Evolutionary conservation across 176 grass and related monocot species (phyloP).

Genomic region (Musa beccarii): DNA sequence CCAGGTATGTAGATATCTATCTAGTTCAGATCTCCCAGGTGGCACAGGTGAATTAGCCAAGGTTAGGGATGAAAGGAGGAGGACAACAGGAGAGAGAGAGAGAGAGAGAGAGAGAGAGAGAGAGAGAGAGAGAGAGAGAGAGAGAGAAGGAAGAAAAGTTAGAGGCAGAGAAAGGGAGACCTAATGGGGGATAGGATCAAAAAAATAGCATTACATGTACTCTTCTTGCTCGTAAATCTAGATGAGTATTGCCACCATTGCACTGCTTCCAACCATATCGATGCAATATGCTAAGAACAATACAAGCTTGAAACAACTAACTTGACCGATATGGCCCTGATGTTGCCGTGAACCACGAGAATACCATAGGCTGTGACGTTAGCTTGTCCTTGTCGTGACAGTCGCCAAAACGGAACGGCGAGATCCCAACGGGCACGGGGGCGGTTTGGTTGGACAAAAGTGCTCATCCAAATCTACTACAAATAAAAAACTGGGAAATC

Average conservation of each 20-base stretch:
- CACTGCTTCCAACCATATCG: not conserved
- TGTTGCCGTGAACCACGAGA: not conserved
- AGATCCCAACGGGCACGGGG: no score
- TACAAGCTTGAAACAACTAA: not conserved
- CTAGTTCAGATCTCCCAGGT: not conserved
- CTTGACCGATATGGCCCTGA: not conserved
- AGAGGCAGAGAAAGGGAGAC: constrained; percentile 7
- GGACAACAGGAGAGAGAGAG: constrained; percentile 14
- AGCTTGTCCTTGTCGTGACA: not conserved
- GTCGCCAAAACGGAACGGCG: not conserved
- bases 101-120: constrained; percentile 11
- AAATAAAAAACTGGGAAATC: no score
- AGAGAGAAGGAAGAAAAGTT: constrained; percentile 29
- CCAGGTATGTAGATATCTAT: no score
- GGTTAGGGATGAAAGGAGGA: constrained; percentile 12
- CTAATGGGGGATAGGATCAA: not conserved
- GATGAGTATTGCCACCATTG: not conserved
- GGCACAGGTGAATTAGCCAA: constrained; percentile 1
- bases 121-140: constrained; percentile 10
- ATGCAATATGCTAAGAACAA: not conserved
- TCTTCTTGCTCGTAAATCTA: not conserved
- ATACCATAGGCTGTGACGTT: not conserved
- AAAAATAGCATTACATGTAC: not conserved
- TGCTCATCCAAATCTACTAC: not conserved
- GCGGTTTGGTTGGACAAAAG: not conserved